phyloP scores from a whole-genome alignment of 2,329 filamentous ascomycete genomes.

The Talaromyces albobiverticillius region DNA sequence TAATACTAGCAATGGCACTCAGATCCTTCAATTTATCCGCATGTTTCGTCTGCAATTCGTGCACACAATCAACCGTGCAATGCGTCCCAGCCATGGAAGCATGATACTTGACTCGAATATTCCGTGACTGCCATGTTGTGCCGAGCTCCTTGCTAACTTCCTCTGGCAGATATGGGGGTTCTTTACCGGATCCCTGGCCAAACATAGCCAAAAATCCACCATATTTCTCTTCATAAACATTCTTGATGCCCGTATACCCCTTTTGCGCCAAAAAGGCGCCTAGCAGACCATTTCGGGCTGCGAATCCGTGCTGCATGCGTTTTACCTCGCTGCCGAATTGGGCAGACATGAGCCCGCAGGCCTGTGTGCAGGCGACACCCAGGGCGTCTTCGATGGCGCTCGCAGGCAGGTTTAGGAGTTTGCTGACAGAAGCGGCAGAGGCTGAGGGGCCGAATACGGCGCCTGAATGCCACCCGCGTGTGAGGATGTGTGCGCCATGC shows the following conservation, averaged over 20 bases:
- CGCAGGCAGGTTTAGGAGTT: conserved; percentile 30
- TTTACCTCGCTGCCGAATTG: conserved; percentile 45
- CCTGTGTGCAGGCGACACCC: conserved; percentile 39
- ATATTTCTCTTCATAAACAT: conserved; percentile 41
- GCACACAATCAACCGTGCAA: conserved; percentile 33
- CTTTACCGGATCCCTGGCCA: conserved; percentile 25
- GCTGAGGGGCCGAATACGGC: conserved; percentile 39
- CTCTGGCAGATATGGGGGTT: conserved; percentile 24
- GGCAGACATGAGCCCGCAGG: conserved; percentile 41
- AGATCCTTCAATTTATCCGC: conserved; percentile 22
- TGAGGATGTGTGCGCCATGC: conserved; percentile 37
- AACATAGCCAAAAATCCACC: conserved; percentile 45
- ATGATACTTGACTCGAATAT: conserved; percentile 39
- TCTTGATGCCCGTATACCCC: conserved; percentile 43
- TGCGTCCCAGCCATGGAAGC: conserved; percentile 38
- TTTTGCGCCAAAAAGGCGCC: conserved; percentile 36
- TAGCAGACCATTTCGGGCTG: conserved; percentile 43
- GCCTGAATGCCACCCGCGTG: conserved; percentile 41
- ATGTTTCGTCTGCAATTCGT: conserved; percentile 29
- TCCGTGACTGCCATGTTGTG: conserved; percentile 32
- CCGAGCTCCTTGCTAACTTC: conserved; percentile 35
- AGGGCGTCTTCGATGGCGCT: conserved; percentile 32
- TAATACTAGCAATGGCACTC: conserved; percentile 1
- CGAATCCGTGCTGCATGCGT: conserved; percentile 48
- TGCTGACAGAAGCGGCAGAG: conserved; percentile 28